Evolutionary conservation across 306 rosid genomes (phyloP).

Genomic region (Prunus armeniaca): DNA sequence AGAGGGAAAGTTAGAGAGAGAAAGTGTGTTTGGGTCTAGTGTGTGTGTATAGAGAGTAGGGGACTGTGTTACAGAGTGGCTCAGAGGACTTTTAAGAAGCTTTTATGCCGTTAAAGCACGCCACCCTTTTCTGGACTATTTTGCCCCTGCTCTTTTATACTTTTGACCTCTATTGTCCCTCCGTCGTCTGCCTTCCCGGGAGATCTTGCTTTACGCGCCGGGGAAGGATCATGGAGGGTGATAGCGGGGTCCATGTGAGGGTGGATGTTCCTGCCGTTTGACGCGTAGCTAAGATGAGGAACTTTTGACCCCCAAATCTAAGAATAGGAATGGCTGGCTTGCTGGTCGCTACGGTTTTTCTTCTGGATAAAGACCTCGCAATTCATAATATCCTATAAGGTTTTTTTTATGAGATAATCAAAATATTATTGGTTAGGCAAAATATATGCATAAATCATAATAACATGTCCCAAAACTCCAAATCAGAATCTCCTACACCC

Average conservation of each 20-base stretch:
- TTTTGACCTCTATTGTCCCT: not conserved
- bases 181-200: not conserved
- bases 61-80: constrained; percentile 62
- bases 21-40: constrained; percentile 3
- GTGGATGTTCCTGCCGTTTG: constrained; percentile 11
- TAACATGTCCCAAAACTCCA: too few species aligned
- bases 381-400: too few species aligned
- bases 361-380: too few species aligned
- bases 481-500: too few species aligned
- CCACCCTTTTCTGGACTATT: constrained; percentile 40
- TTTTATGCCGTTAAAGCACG: constrained; percentile 60
- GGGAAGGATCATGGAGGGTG: not conserved
- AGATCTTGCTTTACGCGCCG: not conserved
- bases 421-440: too few species aligned
- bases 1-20: constrained; percentile 18
- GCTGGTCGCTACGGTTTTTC: too few species aligned
- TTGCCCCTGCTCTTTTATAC: constrained; percentile 11
- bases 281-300: constrained; percentile 6
- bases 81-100: constrained; percentile 26
- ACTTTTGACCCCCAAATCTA: not conserved
- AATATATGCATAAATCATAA: too few species aligned
- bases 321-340: too few species aligned
- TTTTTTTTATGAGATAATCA: too few species aligned
- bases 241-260: not conserved
- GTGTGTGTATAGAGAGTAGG: constrained; percentile 42